Base-by-base conservation (phyloP, 345 rosid genomes). In the Eutrema japonicum region DNA sequence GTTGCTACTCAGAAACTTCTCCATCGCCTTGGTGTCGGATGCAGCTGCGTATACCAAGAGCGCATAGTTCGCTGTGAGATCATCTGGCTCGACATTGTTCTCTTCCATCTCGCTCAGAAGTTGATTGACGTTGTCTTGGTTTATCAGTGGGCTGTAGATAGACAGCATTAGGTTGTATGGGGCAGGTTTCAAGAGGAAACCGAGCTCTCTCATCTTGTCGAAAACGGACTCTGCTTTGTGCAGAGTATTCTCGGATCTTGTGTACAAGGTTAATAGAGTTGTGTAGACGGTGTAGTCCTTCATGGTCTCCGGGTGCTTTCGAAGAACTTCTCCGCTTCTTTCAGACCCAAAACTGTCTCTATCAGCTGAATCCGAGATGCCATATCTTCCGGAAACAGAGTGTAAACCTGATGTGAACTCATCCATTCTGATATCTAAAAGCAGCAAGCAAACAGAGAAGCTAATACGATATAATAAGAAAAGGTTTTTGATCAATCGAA, bases 61-160 rank as follows among this genome's bases (percentile, higher is more conserved):
- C 7, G 50, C 66, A 47, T 69, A 29, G 18, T 58, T 70, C 2
- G 61, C 41, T 11, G 68, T 61, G 35, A 61, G 43, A 30, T 50
- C 45, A 71, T 40, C 42, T 0, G 68, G 61, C 27, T 61, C 4
- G 29, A 41, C 68, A n/a, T 37, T 59, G 5, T 48, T 70, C 3
- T 59, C 52, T 36, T 68, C 72, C 72, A 71, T 50, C 61, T 71
- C 59, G n/a, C 10, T 61, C 42, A 71, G 60, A 43, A 61, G 41
- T 1, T 30, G 8, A 3, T 40, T 50, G 68, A 71, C 75, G 1
- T 0, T 50, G 0, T 27, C 40, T 12, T 41, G 52, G 52, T 62
- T 52, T 50, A 13, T 50, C 14, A 50, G 6, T 0, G 40, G 50
- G 29, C 13, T 50, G 52, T 71, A 71, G 68, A 71, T 68, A 60